Conservation (phyloP, 2,329 filamentous ascomycete genomes). For the Colletotrichum tamarilloi region DNA sequence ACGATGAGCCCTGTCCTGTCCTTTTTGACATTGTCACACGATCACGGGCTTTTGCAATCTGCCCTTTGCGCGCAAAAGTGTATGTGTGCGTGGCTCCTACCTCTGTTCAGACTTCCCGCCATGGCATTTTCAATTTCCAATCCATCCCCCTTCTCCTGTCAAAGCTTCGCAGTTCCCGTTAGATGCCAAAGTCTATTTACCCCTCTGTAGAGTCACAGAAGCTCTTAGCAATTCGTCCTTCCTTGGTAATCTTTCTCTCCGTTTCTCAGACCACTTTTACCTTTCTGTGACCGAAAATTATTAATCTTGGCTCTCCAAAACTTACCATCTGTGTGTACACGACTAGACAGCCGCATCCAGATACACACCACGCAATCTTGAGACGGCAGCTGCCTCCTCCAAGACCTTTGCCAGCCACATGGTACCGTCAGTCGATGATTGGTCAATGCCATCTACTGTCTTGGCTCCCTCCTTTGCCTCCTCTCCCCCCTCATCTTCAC, state of each 20-base stretch:
- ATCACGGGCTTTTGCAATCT: neutral
- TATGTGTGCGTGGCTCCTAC: neutral
- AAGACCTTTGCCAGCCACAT: neutral
- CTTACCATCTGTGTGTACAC: neutral
- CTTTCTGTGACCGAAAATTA: neutral
- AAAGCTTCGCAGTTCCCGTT: neutral
- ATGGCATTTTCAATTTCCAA: conserved; percentile 2
- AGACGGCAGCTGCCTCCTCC: conserved; percentile 6
- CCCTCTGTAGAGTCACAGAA: neutral
- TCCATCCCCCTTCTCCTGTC: neutral
- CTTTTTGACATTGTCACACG: neutral
- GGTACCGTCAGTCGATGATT: neutral
- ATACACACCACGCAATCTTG: neutral
- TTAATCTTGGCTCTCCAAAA: conserved; percentile 3
- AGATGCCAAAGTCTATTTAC: neutral
- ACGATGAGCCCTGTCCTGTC: neutral
- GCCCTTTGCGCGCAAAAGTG: neutral
- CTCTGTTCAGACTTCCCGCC: neutral
- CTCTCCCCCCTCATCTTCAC: neutral
- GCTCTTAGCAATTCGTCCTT: neutral
- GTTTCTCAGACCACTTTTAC: neutral
- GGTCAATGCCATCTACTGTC: conserved; percentile 17
- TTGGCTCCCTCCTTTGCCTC: neutral
- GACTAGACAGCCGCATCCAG: too few relatives aligned
- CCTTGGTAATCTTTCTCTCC: neutral